Percentiles rank a stretch among this genome's conserved stretches.
Evolutionary conservation across 371 early-diverging fungal species (phyloP).

Genomic region (Mortierella sp.): DNA sequence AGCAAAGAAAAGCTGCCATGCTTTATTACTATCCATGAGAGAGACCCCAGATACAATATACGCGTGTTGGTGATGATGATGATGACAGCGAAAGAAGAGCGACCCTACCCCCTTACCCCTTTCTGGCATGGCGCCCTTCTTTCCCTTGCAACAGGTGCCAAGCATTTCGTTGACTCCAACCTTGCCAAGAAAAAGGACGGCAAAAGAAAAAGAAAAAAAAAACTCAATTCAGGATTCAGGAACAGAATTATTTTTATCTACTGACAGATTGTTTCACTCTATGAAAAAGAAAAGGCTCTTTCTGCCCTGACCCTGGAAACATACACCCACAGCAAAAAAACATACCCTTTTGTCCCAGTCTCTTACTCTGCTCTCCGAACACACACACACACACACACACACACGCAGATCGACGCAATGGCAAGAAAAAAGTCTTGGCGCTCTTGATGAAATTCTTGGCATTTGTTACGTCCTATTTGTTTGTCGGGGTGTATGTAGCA

Average conservation of each 20-base stretch:
- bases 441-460: constrained; percentile 5
- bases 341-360: neutral
- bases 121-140: neutral
- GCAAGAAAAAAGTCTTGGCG: constrained; percentile 7
- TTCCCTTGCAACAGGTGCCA: neutral
- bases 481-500: neutral
- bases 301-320: too few species aligned
- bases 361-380: neutral
- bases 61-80: too few species aligned
- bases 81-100: too few species aligned
- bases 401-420: neutral
- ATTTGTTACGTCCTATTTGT: neutral
- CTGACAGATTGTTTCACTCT: neutral
- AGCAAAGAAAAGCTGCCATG: too few species aligned
- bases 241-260: neutral
- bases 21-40: too few species aligned
- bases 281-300: too few species aligned
- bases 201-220: neutral
- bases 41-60: too few species aligned
- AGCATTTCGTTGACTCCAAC: neutral
- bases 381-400: neutral
- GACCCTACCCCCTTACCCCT: too few species aligned
- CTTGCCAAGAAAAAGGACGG: neutral
- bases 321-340: too few species aligned
- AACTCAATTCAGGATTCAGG: neutral